Conservation (phyloP, 208 protist species). For the Tritrichomonas foetus region DNA sequence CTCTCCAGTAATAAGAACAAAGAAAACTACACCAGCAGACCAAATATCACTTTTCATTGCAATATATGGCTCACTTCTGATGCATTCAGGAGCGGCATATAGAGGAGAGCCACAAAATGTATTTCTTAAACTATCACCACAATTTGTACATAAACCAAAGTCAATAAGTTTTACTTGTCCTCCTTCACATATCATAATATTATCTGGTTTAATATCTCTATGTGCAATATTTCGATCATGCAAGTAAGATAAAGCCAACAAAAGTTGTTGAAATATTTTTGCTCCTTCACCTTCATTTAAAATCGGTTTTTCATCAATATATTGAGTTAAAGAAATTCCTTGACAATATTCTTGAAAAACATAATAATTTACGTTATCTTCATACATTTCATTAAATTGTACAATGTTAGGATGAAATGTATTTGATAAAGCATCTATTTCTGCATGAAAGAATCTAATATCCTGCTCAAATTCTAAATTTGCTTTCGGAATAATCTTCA, state of each 20-base stretch:
- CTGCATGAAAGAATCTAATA: too few relatives aligned
- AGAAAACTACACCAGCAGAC: background rate
- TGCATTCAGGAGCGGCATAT: background rate
- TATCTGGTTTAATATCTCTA: background rate
- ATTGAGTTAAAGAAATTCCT: background rate
- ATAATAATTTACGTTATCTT: background rate
- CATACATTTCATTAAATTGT: background rate
- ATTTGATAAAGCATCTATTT: too few relatives aligned
- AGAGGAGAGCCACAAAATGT: background rate
- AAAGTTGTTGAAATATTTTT: background rate
- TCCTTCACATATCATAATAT: background rate
- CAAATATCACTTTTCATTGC: background rate
- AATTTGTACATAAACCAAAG: background rate
- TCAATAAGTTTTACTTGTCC: background rate
- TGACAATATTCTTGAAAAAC: background rate
- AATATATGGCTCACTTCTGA: background rate
- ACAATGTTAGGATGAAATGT: background rate
- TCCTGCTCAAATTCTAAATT: too few relatives aligned
- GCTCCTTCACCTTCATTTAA: background rate
- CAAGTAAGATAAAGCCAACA: background rate
- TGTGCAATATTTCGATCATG: background rate
- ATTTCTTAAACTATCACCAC: background rate
- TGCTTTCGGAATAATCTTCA: too few relatives aligned
- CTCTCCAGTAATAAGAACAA: background rate
- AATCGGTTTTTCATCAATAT: background rate